Percentiles rank a stretch among this genome's conserved stretches.
Conservation (phyloP, 148 eudicot species). For the Persicaria maculosa region DNA sequence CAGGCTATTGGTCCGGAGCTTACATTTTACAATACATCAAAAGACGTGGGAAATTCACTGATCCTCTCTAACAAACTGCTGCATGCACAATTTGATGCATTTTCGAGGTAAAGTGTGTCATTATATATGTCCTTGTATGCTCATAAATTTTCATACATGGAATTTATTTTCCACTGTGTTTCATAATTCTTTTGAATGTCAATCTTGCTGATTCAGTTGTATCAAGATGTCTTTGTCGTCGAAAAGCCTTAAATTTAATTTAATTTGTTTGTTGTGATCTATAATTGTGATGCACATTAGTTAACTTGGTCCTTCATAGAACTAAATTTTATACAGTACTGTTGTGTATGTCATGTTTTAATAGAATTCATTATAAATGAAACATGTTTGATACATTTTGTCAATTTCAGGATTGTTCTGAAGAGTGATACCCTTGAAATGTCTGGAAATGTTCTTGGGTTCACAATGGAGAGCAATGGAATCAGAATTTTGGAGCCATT, state of each 20-base stretch:
- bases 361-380: neutral
- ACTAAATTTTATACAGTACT: neutral
- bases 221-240: neutral
- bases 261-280: neutral
- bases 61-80: constrained; percentile 76
- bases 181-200: neutral
- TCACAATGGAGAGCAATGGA: constrained; percentile 94
- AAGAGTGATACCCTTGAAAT: constrained; percentile 78
- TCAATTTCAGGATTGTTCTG: constrained; percentile 60
- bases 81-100: constrained; percentile 85
- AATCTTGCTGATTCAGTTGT: neutral
- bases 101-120: constrained; percentile 49
- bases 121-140: neutral
- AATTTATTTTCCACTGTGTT: neutral
- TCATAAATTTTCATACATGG: neutral
- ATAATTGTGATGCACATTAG: neutral
- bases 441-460: constrained; percentile 78
- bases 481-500: constrained; percentile 93
- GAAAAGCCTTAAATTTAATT: neutral
- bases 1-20: constrained; percentile 98
- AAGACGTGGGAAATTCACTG: constrained; percentile 47
- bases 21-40: constrained; percentile 81
- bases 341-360: neutral
- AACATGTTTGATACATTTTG: neutral
- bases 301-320: neutral